phyloP scores from a whole-genome alignment of 768 basidiomycete genomes.

The Neoboletus magnificus region DNA sequence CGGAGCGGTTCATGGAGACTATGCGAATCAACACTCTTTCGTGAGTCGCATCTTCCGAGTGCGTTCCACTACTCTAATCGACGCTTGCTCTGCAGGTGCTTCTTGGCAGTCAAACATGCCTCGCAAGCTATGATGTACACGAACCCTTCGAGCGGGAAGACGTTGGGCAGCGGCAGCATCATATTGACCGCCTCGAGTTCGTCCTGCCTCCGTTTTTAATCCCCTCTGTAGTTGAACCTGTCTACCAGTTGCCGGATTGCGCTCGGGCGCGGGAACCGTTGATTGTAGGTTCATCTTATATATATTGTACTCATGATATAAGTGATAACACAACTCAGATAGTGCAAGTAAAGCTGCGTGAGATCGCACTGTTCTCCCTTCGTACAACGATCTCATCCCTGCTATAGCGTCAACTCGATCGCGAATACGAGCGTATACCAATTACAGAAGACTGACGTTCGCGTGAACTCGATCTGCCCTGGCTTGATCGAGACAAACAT shows the following conservation, averaged over 20 bases:
- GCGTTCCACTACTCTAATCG: background rate
- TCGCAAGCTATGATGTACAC: slow-evolving; percentile 76
- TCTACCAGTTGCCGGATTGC: slow-evolving; percentile 71
- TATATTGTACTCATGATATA: background rate
- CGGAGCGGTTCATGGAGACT: slow-evolving; percentile 67
- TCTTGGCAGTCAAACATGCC: slow-evolving; percentile 84
- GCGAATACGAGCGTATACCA: slow-evolving; percentile 81
- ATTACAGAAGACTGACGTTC: slow-evolving; percentile 76
- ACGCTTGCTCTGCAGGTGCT: slow-evolving; percentile 52
- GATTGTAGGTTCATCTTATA: slow-evolving; percentile 57
- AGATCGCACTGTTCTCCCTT: slow-evolving; percentile 26
- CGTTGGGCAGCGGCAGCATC: slow-evolving; percentile 71
- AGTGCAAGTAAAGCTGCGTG: slow-evolving; percentile 94
- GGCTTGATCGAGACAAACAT: slow-evolving; percentile 93
- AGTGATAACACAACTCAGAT: slow-evolving; percentile 45
- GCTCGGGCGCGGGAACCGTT: slow-evolving; percentile 75
- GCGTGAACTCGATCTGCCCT: slow-evolving; percentile 88
- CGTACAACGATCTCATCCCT: slow-evolving; percentile 3
- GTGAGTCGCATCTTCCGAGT: slow-evolving; percentile 31
- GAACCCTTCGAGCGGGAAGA: slow-evolving; percentile 67
- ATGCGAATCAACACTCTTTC: slow-evolving; percentile 77
- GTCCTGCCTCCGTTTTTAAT: slow-evolving; percentile 19
- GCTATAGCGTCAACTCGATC: slow-evolving; percentile 75
- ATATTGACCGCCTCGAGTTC: slow-evolving; percentile 82
- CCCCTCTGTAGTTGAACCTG: background rate